Conservation (phyloP, 2,329 filamentous ascomycete species). For the Paracamarosporium sp. region DNA sequence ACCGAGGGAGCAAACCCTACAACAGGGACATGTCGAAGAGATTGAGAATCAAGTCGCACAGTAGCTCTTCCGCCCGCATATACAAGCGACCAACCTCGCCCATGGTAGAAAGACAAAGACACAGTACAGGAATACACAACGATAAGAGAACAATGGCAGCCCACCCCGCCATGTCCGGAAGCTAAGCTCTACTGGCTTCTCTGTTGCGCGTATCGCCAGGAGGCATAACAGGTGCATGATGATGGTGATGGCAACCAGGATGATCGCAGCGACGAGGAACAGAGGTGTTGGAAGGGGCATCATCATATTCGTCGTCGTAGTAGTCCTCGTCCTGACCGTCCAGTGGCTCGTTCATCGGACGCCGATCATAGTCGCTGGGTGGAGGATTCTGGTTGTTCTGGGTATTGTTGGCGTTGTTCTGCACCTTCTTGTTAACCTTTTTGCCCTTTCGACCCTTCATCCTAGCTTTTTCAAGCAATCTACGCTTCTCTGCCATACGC, state of each 20-base stretch:
- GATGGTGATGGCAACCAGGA: conserved; percentile 35
- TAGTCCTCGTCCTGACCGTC: conserved; percentile 45
- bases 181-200: conserved; percentile 39
- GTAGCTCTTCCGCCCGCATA: not conserved
- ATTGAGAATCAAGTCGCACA: not conserved
- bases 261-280: conserved; percentile 35
- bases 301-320: conserved; percentile 46
- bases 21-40: not conserved
- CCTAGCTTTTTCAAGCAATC: conserved; percentile 90
- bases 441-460: conserved; percentile 90
- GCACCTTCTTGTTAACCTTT: conserved; percentile 73
- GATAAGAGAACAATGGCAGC: conserved; percentile 46
- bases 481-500: conserved; percentile 82
- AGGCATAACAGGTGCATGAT: conserved; percentile 29
- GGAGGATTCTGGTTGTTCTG: conserved; percentile 40
- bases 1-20: not conserved
- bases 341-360: conserved; percentile 36
- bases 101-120: conserved; percentile 35
- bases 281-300: conserved; percentile 25
- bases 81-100: conserved; percentile 15
- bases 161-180: conserved; percentile 48
- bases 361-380: conserved; percentile 38
- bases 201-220: conserved; percentile 33
- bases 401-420: conserved; percentile 41
- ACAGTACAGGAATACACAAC: conserved; percentile 35